A percentile compares a stretch with the other conserved stretches of the same genome.
Conservation (phyloP, 306 rosid species). For the Boehmeria nivea region DNA sequence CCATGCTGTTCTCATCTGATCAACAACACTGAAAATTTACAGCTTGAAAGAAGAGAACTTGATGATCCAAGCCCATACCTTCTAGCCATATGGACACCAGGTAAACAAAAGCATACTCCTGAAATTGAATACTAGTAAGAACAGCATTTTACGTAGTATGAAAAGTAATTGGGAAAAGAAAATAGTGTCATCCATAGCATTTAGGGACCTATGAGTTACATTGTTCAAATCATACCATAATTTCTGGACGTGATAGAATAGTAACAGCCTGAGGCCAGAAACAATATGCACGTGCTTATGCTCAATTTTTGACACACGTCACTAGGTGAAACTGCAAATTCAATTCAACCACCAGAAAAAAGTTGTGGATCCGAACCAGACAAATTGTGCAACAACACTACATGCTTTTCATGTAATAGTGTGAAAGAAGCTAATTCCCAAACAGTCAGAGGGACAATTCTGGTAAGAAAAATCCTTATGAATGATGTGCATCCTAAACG, state of each 20-base stretch:
- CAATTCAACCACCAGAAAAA: conserved; percentile 56
- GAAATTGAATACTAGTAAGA: neutral
- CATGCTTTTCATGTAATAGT: conserved; percentile 71
- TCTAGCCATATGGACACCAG: conserved; percentile 97
- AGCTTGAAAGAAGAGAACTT: conserved; percentile 80
- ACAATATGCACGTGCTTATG: neutral
- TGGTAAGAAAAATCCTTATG: conserved; percentile 42
- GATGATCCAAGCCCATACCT: conserved; percentile 97
- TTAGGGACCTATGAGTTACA: neutral
- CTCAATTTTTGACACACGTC: conserved; percentile 12
- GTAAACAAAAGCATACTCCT: conserved; percentile 36
- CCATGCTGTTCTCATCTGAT: conserved; percentile 14
- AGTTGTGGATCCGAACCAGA: conserved; percentile 51
- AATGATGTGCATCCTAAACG: too few relatives aligned
- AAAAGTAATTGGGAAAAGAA: too few relatives aligned
- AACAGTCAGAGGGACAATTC: conserved; percentile 75
- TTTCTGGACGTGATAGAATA: too few relatives aligned
- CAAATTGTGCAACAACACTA: conserved; percentile 50
- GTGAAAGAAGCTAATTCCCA: conserved; percentile 65
- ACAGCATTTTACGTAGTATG: too few relatives aligned
- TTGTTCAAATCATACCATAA: conserved; percentile 7
- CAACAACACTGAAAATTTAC: conserved; percentile 23
- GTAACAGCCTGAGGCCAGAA: too few relatives aligned
- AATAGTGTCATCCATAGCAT: too few relatives aligned
- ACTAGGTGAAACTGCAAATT: conserved; percentile 74